A percentile compares a stretch with the other conserved stretches of the same genome.
These are phyloP conservation scores for Hamamelis virginiana DNA, from an alignment of 164 flowering plant genomes.

Conservation along the genomic window DNA sequence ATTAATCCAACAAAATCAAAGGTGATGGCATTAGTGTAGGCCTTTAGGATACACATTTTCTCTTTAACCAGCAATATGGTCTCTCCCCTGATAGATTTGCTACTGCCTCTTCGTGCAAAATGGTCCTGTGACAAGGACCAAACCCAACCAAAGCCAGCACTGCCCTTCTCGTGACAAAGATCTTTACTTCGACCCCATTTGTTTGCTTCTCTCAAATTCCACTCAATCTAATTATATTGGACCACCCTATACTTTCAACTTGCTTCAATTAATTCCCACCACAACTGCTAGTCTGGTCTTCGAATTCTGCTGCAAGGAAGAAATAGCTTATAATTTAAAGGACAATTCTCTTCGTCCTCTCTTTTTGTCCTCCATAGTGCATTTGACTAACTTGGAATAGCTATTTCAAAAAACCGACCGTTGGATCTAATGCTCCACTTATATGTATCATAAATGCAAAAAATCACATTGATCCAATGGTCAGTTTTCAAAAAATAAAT, in stretches of 20 bases:
- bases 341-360: too few species aligned
- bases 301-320: too few species aligned
- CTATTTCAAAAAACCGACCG: too few species aligned
- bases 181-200: constrained; percentile 1
- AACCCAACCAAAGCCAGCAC: constrained; percentile 4
- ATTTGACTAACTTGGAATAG: too few species aligned
- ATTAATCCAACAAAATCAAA: constrained; percentile 10
- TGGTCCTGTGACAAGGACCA: constrained; percentile 19
- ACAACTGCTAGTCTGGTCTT: too few species aligned
- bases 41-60: constrained; percentile 23
- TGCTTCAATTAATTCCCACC: not conserved
- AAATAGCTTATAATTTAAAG: too few species aligned
- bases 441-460: too few species aligned
- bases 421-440: too few species aligned
- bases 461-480: too few species aligned
- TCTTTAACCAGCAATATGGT: constrained; percentile 20
- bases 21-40: constrained; percentile 10
- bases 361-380: too few species aligned
- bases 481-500: too few species aligned
- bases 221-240: constrained; percentile 19
- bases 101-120: constrained; percentile 19
- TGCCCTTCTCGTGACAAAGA: constrained; percentile 4
- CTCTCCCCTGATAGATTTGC: constrained; percentile 6
- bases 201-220: constrained; percentile 23
- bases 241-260: constrained; percentile 15